A percentile compares a stretch with the other conserved stretches of the same genome.
These are phyloP conservation scores for Ustilago sp. DNA, from an alignment of 1,284 basidiomycete genomes.

Conservation along the genomic window DNA sequence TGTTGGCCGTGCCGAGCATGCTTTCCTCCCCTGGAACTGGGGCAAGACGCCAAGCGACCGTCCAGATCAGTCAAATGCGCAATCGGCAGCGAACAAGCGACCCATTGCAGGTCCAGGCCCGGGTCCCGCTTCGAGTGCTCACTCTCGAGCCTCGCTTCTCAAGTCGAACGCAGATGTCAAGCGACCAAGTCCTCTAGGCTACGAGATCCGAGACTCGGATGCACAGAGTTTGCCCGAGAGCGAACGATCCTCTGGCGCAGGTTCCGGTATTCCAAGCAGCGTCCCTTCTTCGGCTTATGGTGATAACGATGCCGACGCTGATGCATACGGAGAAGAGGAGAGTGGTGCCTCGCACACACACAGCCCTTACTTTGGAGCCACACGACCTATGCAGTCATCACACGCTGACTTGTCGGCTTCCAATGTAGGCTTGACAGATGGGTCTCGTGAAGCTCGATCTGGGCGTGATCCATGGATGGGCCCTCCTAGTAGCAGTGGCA, in stretches of 20 bases:
- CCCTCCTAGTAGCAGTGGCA: slow-evolving; percentile 29
- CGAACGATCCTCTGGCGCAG: slow-evolving; percentile 43
- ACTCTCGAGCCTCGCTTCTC: slow-evolving; percentile 47
- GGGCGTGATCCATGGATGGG: slow-evolving; percentile 36
- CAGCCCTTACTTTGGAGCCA: slow-evolving; percentile 41
- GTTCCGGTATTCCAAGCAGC: slow-evolving; percentile 55
- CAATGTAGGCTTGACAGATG: slow-evolving; percentile 10
- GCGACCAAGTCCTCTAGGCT: slow-evolving; percentile 21
- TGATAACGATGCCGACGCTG: slow-evolving; percentile 45
- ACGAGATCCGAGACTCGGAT: slow-evolving; percentile 51
- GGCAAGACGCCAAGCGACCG: slow-evolving; percentile 12
- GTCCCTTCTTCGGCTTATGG: slow-evolving; percentile 53
- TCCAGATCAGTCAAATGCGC: slow-evolving; percentile 6
- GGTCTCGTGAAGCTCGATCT: slow-evolving; percentile 2
- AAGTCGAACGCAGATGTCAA: slow-evolving; percentile 11
- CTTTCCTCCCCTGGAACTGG: slow-evolving; percentile 46
- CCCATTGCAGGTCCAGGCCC: slow-evolving; percentile 50
- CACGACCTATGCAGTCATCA: slow-evolving; percentile 17
- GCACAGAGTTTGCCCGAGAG: slow-evolving; percentile 43
- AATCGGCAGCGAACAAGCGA: slow-evolving; percentile 3
- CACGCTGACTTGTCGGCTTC: slow-evolving; percentile 24
- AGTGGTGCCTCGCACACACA: slow-evolving; percentile 25
- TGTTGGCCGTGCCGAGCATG: slow-evolving; percentile 48
- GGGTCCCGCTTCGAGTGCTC: slow-evolving; percentile 49
- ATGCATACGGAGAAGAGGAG: slow-evolving; percentile 35